Conservation (phyloP, 306 rosid genomes). For the Casuarina equisetifolia region DNA sequence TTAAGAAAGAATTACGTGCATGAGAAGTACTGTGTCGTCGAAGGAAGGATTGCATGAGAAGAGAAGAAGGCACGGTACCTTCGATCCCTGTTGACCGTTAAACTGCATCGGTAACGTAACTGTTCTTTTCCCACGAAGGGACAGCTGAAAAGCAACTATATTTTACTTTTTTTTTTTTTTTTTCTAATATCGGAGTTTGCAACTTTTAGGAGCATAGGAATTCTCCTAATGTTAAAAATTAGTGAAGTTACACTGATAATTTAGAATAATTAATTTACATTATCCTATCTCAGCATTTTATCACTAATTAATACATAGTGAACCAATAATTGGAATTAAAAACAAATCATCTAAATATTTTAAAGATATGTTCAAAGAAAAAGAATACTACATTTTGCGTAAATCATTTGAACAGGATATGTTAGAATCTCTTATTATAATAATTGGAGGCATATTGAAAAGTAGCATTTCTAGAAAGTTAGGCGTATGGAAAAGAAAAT, state of each 20-base stretch:
- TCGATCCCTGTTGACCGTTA: conserved; percentile 25
- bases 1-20: conserved; percentile 41
- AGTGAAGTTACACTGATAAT: too few relatives aligned
- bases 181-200: too few relatives aligned
- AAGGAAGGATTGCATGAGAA: conserved; percentile 26
- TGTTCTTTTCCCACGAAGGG: conserved; percentile 34
- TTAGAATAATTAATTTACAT: too few relatives aligned
- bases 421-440: neutral
- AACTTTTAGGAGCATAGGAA: too few relatives aligned
- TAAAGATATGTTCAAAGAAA: too few relatives aligned
- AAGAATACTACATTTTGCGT: too few relatives aligned
- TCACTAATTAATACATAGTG: too few relatives aligned
- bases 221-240: too few relatives aligned
- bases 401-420: neutral
- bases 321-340: too few relatives aligned
- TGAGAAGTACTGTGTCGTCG: conserved; percentile 23
- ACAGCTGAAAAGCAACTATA: neutral
- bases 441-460: neutral
- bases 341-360: too few relatives aligned
- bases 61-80: neutral
- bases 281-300: too few relatives aligned
- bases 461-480: neutral
- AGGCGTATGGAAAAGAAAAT: neutral
- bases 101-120: conserved; percentile 23
- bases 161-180: too few relatives aligned